Evolutionary conservation across 192 early-diverging fungal genomes (phyloP), one percentile per base, ranked within the genome.

Genomic region (Podila epigama): DNA sequence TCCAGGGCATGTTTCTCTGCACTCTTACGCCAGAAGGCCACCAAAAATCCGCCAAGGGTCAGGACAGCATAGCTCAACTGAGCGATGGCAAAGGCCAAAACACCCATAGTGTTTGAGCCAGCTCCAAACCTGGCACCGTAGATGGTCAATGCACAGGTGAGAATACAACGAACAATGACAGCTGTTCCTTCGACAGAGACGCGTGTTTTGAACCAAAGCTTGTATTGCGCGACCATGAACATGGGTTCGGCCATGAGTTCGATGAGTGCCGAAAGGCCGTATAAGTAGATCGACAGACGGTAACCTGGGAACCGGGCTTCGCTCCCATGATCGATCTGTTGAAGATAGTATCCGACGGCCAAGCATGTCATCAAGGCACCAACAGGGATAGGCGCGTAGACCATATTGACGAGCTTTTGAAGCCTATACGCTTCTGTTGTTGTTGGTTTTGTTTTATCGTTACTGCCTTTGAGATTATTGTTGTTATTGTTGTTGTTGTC

Each of bases 201-300:
- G 20, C 96, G 90, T 12, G 93, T 65, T 58, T 85, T 85, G 69
- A 95, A 95, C 75, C 92, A 81, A 22, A 97, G 77, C 35, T 84
- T 85, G 58, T 88, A 87, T 34, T 91, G 85, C 0, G 90, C 85
- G 16, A 92, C 66, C 32, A 94, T 88, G 80, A 90, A 97, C 35
- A 98, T 71, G 9, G 97, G 97, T 78, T 99, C 97, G 15, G 91
- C 84, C 2, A 85, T 42, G 2, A 99, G 77, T 79, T 99, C 97
- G 13, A 94, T 58, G 61, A 92, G 84, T 3, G 95, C 92, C 1
- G 94, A 88, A 11, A 89, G 31, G 28, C 91, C 86, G 66, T 94
- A 96, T 18, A 95, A 33, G 4, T 79, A 55, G 10, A 94, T 81
- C 28, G 90, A 84, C 15, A 72, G 39, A 5, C 79, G 69, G 60